Percentiles rank a stretch among this genome's conserved stretches.
These are phyloP conservation scores for Kentomonas sorsogonicus DNA, from an alignment of 208 protist species.

Conservation along the genomic window DNA sequence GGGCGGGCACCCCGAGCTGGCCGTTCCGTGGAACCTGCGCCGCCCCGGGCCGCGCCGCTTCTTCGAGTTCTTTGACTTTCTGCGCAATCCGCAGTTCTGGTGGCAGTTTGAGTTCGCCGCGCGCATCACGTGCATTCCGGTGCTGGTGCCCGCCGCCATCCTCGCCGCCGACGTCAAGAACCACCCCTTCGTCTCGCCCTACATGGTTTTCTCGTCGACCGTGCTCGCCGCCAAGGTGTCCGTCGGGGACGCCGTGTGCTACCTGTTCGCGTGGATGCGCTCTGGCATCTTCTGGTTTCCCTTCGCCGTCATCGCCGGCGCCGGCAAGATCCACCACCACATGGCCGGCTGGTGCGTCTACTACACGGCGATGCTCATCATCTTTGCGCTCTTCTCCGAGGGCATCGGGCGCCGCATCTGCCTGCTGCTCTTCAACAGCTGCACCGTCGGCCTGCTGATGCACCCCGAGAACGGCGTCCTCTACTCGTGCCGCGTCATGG, in stretches of 20 bases:
- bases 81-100: slow-evolving; percentile 66
- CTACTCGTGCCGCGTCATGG: slow-evolving; percentile 73
- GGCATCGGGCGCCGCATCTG: slow-evolving; percentile 58
- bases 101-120: slow-evolving; percentile 61
- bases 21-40: slow-evolving; percentile 66
- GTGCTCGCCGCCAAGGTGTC: slow-evolving; percentile 60
- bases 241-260: slow-evolving; percentile 58
- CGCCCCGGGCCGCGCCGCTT: slow-evolving; percentile 13
- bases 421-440: slow-evolving; percentile 80
- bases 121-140: slow-evolving; percentile 55
- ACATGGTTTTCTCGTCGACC: slow-evolving; percentile 47
- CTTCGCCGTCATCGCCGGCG: slow-evolving; percentile 54
- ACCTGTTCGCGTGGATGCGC: slow-evolving; percentile 61
- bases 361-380: slow-evolving; percentile 69
- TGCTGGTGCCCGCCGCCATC: slow-evolving; percentile 51
- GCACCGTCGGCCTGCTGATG: slow-evolving; percentile 58
- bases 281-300: slow-evolving; percentile 74
- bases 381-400: slow-evolving; percentile 75
- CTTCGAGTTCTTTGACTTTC: slow-evolving; percentile 56
- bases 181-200: slow-evolving; percentile 61
- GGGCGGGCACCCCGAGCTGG: slow-evolving; percentile 14
- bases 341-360: slow-evolving; percentile 59
- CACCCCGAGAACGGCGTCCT: slow-evolving; percentile 17
- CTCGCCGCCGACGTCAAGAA: slow-evolving; percentile 39
- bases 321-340: slow-evolving; percentile 44